Conservation (phyloP, 192 early-diverging fungal species). For the Coemansia sp. region DNA sequence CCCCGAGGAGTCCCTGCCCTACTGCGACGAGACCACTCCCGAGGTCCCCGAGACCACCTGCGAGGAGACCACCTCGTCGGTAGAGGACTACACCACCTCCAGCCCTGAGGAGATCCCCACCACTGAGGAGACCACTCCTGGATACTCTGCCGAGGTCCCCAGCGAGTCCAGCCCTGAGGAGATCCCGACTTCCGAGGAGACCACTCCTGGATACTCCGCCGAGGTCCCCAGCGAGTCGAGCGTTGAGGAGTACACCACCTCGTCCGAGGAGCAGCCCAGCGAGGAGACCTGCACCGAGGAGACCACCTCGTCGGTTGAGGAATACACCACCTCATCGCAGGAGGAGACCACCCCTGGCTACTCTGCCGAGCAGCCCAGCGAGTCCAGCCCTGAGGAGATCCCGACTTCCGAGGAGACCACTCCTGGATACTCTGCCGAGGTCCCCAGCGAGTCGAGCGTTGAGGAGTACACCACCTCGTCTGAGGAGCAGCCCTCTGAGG, state of each 20-base stretch:
- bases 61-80: constrained; percentile 8
- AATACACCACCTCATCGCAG: constrained; percentile 7
- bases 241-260: neutral
- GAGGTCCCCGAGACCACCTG: neutral
- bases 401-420: neutral
- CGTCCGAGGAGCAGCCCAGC: constrained; percentile 1
- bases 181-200: neutral
- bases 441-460: constrained; percentile 5
- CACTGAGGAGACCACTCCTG: too few species aligned
- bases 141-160: neutral
- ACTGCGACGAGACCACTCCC: neutral
- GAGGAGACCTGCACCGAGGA: neutral
- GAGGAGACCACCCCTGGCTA: neutral
- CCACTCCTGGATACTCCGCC: neutral
- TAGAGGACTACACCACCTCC: constrained; percentile 12
- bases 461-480: constrained; percentile 15
- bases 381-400: neutral
- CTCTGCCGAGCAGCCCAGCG: neutral
- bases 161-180: neutral
- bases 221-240: constrained; percentile 3
- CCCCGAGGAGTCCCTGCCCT: neutral
- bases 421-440: neutral
- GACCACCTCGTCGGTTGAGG: constrained; percentile 10
- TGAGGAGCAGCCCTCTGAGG: constrained; percentile 4
- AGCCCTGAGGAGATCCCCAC: too few species aligned